phyloP scores from a whole-genome alignment of 768 basidiomycete genomes.

The Leucosporidium scottii region DNA sequence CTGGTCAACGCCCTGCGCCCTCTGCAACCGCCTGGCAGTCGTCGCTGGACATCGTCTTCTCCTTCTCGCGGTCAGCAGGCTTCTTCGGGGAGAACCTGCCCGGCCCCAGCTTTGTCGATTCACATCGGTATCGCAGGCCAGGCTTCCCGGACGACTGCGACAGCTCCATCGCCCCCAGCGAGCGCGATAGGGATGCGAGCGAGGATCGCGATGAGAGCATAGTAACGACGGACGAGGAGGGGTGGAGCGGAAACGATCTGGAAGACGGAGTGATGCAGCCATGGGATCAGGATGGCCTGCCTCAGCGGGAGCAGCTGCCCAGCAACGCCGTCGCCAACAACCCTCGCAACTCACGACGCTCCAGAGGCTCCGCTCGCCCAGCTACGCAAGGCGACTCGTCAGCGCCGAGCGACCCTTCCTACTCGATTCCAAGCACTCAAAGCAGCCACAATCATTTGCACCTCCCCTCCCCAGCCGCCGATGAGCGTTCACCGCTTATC shows the following conservation, averaged over 20 bases:
- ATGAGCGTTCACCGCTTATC: not conserved
- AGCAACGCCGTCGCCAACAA: slow-evolving; percentile 1
- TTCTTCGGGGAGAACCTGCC: slow-evolving; percentile 35
- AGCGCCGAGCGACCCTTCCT: not conserved
- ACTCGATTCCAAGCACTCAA: not conserved
- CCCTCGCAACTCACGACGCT: not conserved
- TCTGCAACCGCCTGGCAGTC: slow-evolving; percentile 6
- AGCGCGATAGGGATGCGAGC: not conserved
- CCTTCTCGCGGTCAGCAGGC: slow-evolving; percentile 29
- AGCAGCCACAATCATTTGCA: not conserved
- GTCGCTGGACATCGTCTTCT: slow-evolving; percentile 33
- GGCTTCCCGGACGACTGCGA: slow-evolving; percentile 9
- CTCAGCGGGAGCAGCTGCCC: not conserved
- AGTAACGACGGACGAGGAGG: not conserved
- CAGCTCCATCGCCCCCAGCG: not conserved
- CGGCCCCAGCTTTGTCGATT: slow-evolving; percentile 29
- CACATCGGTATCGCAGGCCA: slow-evolving; percentile 2
- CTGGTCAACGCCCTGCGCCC: not conserved
- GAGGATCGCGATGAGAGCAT: not conserved
- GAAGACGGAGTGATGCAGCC: slow-evolving; percentile 10
- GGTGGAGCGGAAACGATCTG: not conserved
- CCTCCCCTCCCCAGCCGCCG: not conserved
- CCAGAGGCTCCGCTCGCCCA: not conserved
- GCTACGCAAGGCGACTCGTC: not conserved
- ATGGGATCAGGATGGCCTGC: slow-evolving; percentile 1